Base-by-base conservation (phyloP, 495 filamentous ascomycete genomes). In the Aspergillus biplanus region DNA sequence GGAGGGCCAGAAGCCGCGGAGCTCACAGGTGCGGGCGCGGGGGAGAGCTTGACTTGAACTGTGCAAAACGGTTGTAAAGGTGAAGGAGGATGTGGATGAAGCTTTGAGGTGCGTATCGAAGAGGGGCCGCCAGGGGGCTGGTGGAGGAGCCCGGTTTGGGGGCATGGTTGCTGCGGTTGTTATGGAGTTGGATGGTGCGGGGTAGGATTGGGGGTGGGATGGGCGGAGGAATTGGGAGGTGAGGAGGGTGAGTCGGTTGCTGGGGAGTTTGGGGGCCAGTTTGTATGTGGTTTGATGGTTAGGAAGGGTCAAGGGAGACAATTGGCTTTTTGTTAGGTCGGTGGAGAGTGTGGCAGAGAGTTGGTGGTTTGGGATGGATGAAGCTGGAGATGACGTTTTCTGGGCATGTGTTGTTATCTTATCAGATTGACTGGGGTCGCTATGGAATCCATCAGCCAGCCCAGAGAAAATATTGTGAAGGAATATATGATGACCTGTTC, bases 1-100 rank as follows among this genome's bases (percentile, higher is more conserved):
- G 60, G 81, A 79, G 7, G 85, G 87, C 80, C 89, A 96, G 75
- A 97, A 86, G 69, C 95, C 93, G 63, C 95, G 90, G 78, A 85
- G 93, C 68, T 96, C 85, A 72, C 87, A 86, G 63, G 77, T 86
- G 50, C 89, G 82, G 18, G 82, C 78, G 60, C 88, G 85, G 4
- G 89, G 89, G 11, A 87, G 70, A 56, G 80, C 80, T 59, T 60
- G 0, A 62, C 32, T 58, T 61, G 77, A 67, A 59, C 78, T 65
- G 61, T 82, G 70, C 49, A 82, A 82, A 15, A 94, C 71, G 5
- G 90, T 91, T 34, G 85, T 75, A 63, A 97, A 82, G 16, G 86
- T 85, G 78, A 96, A 93, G 57, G 90, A 93, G 56, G 90, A 87
- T 4, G 89, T 83, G 31, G 79, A 80, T 76, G 90, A 86, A 59